A percentile compares a stretch with the other conserved stretches of the same genome.
Conservation (phyloP, 345 rosid genomes). For the Erucastrum elatum region DNA sequence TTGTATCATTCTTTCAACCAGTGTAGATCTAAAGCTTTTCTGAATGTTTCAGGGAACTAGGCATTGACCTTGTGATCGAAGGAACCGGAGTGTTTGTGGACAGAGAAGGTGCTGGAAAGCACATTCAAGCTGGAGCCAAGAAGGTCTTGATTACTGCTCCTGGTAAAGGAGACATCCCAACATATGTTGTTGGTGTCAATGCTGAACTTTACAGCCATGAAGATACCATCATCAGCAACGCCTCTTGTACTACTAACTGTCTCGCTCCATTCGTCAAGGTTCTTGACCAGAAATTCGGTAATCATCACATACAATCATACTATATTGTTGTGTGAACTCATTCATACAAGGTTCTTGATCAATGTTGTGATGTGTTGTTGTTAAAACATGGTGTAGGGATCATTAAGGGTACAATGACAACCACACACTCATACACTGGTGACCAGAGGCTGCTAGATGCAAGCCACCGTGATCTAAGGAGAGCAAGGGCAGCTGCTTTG, state of each 20-base stretch:
- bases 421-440: conserved; percentile 98
- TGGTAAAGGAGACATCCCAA: conserved; percentile 97
- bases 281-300: conserved; percentile 96
- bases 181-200: conserved; percentile 94
- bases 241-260: conserved; percentile 98
- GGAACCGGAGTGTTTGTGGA: conserved; percentile 98
- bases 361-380: background rate
- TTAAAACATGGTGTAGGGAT: conserved; percentile 61
- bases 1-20: background rate
- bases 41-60: conserved; percentile 61
- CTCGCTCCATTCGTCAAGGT: conserved; percentile 99
- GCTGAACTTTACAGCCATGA: conserved; percentile 69
- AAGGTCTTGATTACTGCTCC: conserved; percentile 96
- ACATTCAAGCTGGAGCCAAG: conserved; percentile 91
- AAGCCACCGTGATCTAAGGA: conserved; percentile 94
- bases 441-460: conserved; percentile 96
- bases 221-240: conserved; percentile 92
- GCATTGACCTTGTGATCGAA: conserved; percentile 84
- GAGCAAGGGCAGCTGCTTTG: conserved; percentile 97
- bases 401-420: conserved; percentile 99
- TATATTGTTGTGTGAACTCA: background rate
- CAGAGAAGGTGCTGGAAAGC: conserved; percentile 95
- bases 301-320: background rate
- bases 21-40: background rate
- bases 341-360: background rate